Conservation (phyloP, 352 stramenopile genomes). For the Phytophthora litchii region DNA sequence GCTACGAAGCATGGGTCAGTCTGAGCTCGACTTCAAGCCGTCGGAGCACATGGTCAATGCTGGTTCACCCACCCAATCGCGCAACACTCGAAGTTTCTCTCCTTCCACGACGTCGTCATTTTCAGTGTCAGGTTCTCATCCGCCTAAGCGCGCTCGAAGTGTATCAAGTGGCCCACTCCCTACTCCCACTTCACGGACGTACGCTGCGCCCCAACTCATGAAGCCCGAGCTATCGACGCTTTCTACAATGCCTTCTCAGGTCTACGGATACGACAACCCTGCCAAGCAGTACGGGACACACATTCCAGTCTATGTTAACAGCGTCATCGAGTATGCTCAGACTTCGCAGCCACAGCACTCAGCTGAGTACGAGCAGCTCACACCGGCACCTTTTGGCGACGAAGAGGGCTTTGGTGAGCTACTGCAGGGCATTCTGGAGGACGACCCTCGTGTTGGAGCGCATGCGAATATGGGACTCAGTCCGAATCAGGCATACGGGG, state of each 20-base stretch:
- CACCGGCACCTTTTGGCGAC: slow-evolving; percentile 55
- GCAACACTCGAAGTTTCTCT: slow-evolving; percentile 20
- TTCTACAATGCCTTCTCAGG: slow-evolving; percentile 22
- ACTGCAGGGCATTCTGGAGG: slow-evolving; percentile 73
- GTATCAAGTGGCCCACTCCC: slow-evolving; percentile 36
- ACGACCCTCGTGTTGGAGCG: slow-evolving; percentile 48
- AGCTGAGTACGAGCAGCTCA: slow-evolving; percentile 61
- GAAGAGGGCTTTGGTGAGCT: slow-evolving; percentile 76
- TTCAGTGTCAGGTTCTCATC: slow-evolving; percentile 17
- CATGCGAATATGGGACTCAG: slow-evolving; percentile 17
- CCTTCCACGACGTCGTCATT: slow-evolving; percentile 6
- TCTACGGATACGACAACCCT: slow-evolving; percentile 37
- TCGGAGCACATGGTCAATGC: slow-evolving; percentile 44
- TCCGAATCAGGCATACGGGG: slow-evolving; percentile 23
- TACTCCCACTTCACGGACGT: slow-evolving; percentile 30
- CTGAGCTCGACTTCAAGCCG: slow-evolving; percentile 61
- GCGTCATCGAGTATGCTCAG: slow-evolving; percentile 36
- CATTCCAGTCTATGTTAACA: slow-evolving; percentile 31
- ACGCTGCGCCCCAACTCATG: slow-evolving; percentile 28
- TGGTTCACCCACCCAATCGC: slow-evolving; percentile 28
- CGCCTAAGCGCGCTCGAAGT: slow-evolving; percentile 34
- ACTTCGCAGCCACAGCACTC: slow-evolving; percentile 24
- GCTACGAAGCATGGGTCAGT: slow-evolving; percentile 63
- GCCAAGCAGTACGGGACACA: slow-evolving; percentile 37
- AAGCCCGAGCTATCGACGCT: slow-evolving; percentile 39